Evolutionary conservation across 441 rosid genomes (phyloP), one percentile per base, ranked within the genome.

Genomic region (Adansonia rubrostipa): DNA sequence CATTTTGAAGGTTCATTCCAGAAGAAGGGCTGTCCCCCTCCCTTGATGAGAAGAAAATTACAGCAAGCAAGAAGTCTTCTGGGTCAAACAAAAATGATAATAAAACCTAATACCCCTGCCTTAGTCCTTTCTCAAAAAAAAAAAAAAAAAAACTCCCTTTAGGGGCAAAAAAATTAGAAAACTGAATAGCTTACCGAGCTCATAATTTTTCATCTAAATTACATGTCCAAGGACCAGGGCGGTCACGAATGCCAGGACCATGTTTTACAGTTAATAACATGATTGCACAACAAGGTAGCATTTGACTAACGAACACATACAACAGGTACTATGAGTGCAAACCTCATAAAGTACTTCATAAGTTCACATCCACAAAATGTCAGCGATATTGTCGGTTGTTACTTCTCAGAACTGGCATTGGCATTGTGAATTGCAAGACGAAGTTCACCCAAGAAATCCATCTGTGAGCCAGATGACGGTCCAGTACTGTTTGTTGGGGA

Each of bases 1-100:
- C 88, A 92, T 97, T 81, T 96, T 72, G 97, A 92, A 78, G 99
- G 99, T 13, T 96, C 85, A 60, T 92, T 96, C 79, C 50, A 81
- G 42, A 92, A 90, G 88, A 84, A 87, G 71, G 86, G 84, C 40
- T 87, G 60, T 62, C 92, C 86, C 19, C 85, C 97, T 92, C 2
- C 75, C 42, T 96, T 0, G 99, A 96, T 19, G 99, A 92, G 87
- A 96, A 87, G 91, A 92, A 86, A 84, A 87, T 92, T 54, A 96
- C 99, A 0, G 90, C 88, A 13, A 79, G 79, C 97, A 80, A 5
- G 80, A 94, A 3, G 92, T 92, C 19, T 94, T 96, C 81, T 94
- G 99, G 98, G 94, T 94, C 3, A 93, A 94, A 79, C 94, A 81
- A 82, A 85, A 88, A 56, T 88, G 78, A 85, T 42, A 36, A 36